A percentile compares a stretch with the other conserved stretches of the same genome.
Evolutionary conservation across 2,329 filamentous ascomycete genomes (phyloP).

Genomic region (Atkinsonella texensis): DNA sequence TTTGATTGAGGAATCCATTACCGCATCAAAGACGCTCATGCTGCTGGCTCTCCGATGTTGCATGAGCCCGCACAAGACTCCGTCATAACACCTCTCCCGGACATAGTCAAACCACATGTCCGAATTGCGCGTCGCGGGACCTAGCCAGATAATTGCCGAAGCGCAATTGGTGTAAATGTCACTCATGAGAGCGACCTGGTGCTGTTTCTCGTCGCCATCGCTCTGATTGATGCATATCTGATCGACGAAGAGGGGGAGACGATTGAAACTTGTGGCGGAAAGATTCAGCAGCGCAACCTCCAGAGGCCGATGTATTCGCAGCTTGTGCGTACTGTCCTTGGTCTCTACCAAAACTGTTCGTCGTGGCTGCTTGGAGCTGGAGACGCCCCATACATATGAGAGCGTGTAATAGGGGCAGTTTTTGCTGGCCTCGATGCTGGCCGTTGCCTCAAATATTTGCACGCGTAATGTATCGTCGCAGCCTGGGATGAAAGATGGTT

Average conservation of each 20-base stretch:
- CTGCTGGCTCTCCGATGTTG: slow-evolving; percentile 13
- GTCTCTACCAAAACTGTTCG: slow-evolving; percentile 17
- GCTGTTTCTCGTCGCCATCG: slow-evolving; percentile 13
- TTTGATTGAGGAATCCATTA: slow-evolving; percentile 13
- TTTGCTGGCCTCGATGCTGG: too few relatives aligned
- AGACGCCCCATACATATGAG: too few relatives aligned
- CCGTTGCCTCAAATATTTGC: too few relatives aligned
- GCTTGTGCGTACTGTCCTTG: slow-evolving; percentile 1
- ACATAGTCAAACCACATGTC: slow-evolving; percentile 12
- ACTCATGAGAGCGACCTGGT: slow-evolving; percentile 18
- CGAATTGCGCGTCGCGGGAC: slow-evolving; percentile 12
- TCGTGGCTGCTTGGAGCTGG: slow-evolving; percentile 6
- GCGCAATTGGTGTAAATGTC: slow-evolving; percentile 16
- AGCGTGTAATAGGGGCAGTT: too few relatives aligned
- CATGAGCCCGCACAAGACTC: slow-evolving; percentile 13
- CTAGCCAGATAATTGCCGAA: slow-evolving; percentile 18
- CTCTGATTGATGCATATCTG: slow-evolving; percentile 21
- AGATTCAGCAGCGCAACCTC: slow-evolving; percentile 17
- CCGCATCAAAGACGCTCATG: slow-evolving; percentile 17
- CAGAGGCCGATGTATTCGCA: slow-evolving; percentile 18
- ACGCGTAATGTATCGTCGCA: too few relatives aligned
- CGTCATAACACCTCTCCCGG: slow-evolving; percentile 10
- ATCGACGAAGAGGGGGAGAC: slow-evolving; percentile 17
- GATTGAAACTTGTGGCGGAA: not conserved
- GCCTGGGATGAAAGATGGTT: too few relatives aligned